Percentiles rank a stretch among this genome's conserved stretches.
Evolutionary conservation across 441 rosid species (phyloP).

Genomic region (Gossypium aridum): DNA sequence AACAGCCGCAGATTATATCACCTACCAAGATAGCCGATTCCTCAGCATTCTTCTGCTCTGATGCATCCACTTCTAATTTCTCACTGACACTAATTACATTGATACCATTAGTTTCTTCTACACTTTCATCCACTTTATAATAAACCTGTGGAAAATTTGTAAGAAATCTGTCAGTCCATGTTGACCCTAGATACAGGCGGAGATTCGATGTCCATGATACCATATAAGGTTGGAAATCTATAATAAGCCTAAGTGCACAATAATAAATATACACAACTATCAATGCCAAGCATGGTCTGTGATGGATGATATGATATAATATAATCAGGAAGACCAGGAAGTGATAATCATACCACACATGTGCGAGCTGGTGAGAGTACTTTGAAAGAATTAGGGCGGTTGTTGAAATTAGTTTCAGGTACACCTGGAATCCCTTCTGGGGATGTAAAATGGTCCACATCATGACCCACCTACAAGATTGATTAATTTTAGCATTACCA

Average conservation of each 20-base stretch:
- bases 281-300: neutral
- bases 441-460: conserved; percentile 62
- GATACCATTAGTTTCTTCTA: conserved; percentile 14
- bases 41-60: conserved; percentile 13
- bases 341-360: conserved; percentile 42
- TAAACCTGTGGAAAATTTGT: conserved; percentile 35
- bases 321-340: conserved; percentile 1
- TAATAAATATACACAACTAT: neutral
- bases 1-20: neutral
- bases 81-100: conserved; percentile 1
- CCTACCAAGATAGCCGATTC: neutral
- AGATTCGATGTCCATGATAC: neutral
- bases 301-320: neutral
- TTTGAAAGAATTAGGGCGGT: conserved; percentile 77
- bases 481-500: conserved; percentile 3
- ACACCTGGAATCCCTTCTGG: conserved; percentile 80
- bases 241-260: neutral
- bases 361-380: conserved; percentile 64
- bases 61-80: conserved; percentile 10
- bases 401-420: conserved; percentile 78
- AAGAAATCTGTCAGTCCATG: neutral
- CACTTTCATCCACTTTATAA: conserved; percentile 45
- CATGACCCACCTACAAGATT: conserved; percentile 56
- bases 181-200: neutral
- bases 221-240: neutral